These are phyloP conservation scores for Paraphaeosphaeria sporulosa DNA, from an alignment of 2,329 filamentous ascomycete genomes.

Conservation along the genomic window DNA sequence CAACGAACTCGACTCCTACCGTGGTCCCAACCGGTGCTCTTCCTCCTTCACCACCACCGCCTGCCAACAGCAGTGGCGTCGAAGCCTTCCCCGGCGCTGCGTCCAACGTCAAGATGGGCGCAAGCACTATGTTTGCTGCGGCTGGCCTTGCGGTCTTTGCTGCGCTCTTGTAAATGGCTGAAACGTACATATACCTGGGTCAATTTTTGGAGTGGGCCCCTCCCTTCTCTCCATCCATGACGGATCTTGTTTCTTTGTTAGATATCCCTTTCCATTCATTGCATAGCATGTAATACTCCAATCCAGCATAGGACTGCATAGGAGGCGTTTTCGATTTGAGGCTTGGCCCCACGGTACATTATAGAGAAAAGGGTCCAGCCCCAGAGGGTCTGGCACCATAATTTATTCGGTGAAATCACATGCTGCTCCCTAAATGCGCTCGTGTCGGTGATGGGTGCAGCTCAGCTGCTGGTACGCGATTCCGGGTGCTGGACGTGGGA, in stretches of 20 bases:
- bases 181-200: constrained; percentile 16
- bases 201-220: constrained; percentile 19
- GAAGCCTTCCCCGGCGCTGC: constrained; percentile 36
- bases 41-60: constrained; percentile 14
- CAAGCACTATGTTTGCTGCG: constrained; percentile 29
- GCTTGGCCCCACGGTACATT: constrained; percentile 5
- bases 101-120: constrained; percentile 22
- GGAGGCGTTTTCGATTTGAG: constrained; percentile 15
- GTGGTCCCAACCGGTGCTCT: constrained; percentile 4
- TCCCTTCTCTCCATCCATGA: constrained; percentile 15
- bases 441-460: not conserved
- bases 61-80: constrained; percentile 33
- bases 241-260: constrained; percentile 17
- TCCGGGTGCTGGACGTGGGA: not conserved
- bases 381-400: constrained; percentile 1
- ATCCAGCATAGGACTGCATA: constrained; percentile 16
- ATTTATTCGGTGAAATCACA: not conserved
- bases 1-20: constrained; percentile 14
- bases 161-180: constrained; percentile 30
- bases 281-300: constrained; percentile 17
- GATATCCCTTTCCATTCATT: constrained; percentile 21
- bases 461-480: too few relatives aligned
- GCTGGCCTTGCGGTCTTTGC: constrained; percentile 27
- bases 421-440: not conserved
- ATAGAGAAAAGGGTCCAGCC: not conserved